Conservation (phyloP, 1,139 yeast species). For the Yamadazyma atlantica region DNA sequence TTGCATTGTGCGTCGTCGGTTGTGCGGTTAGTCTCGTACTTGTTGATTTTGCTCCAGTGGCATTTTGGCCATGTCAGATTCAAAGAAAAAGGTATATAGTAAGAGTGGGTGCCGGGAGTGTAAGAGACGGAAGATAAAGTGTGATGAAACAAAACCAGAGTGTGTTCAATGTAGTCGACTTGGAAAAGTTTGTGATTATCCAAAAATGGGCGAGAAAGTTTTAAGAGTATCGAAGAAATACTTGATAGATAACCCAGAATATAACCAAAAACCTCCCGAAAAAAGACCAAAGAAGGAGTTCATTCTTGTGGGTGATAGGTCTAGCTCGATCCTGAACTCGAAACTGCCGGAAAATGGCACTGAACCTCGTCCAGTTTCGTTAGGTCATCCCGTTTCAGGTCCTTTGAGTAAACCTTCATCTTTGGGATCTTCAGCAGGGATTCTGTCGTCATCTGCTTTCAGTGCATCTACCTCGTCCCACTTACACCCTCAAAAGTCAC, state of each 20-base stretch:
- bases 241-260: slow-evolving; percentile 8
- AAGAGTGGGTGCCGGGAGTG: slow-evolving; percentile 43
- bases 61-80: slow-evolving; percentile 1
- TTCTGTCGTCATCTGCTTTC: not conserved
- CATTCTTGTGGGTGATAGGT: not conserved
- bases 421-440: not conserved
- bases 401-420: too few relatives aligned
- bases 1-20: too few relatives aligned
- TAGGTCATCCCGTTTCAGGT: too few relatives aligned
- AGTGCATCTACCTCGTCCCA: not conserved
- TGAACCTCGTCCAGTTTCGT: too few relatives aligned
- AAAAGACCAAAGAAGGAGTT: slow-evolving; percentile 1
- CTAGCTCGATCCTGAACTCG: not conserved
- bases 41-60: too few relatives aligned
- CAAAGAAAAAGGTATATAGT: slow-evolving; percentile 26
- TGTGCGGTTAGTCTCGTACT: too few relatives aligned
- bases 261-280: slow-evolving; percentile 3
- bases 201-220: slow-evolving; percentile 34
- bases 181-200: slow-evolving; percentile 34
- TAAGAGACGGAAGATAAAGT: slow-evolving; percentile 43
- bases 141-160: slow-evolving; percentile 60
- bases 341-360: not conserved
- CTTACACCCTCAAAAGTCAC: not conserved
- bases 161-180: slow-evolving; percentile 49
- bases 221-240: slow-evolving; percentile 24